Evolutionary conservation across 805 yeast species (phyloP).

Genomic region (Allodekkera sacchari): DNA sequence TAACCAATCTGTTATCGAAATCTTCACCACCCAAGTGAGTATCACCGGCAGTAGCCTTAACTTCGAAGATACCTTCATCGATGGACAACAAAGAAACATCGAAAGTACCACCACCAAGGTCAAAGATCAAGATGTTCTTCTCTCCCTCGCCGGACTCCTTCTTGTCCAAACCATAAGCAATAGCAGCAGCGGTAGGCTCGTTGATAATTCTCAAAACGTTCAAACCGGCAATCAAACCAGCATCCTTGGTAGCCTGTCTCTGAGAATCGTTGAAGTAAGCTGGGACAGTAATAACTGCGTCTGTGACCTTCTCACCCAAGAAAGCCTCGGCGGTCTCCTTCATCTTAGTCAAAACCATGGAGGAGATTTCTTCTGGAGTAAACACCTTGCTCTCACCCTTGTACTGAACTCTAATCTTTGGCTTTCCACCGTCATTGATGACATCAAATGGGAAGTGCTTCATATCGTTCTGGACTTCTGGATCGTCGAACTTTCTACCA

Average conservation of each 20-base stretch:
- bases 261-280: conserved; percentile 97
- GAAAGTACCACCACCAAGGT: conserved; percentile 97
- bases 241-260: conserved; percentile 97
- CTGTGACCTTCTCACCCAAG: conserved; percentile 76
- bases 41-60: conserved; percentile 89
- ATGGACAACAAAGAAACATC: conserved; percentile 89
- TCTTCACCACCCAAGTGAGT: conserved; percentile 98
- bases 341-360: conserved; percentile 88
- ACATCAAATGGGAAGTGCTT: conserved; percentile 84
- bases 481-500: conserved; percentile 79
- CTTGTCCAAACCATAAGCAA: conserved; percentile 90
- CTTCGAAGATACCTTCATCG: conserved; percentile 95
- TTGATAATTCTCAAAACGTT: conserved; percentile 91
- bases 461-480: conserved; percentile 74
- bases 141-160: conserved; percentile 67
- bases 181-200: conserved; percentile 97
- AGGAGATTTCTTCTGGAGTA: conserved; percentile 91
- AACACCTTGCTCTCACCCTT: conserved; percentile 79
- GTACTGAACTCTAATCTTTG: conserved; percentile 75
- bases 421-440: conserved; percentile 66
- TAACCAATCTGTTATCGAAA: conserved; percentile 94
- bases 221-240: conserved; percentile 93
- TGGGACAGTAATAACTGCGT: conserved; percentile 94
- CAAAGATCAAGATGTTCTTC: conserved; percentile 82
- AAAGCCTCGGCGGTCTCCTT: conserved; percentile 83